These are phyloP conservation scores for Eugenia klotzschiana DNA, from an alignment of 441 rosid genomes.

Conservation along the genomic window DNA sequence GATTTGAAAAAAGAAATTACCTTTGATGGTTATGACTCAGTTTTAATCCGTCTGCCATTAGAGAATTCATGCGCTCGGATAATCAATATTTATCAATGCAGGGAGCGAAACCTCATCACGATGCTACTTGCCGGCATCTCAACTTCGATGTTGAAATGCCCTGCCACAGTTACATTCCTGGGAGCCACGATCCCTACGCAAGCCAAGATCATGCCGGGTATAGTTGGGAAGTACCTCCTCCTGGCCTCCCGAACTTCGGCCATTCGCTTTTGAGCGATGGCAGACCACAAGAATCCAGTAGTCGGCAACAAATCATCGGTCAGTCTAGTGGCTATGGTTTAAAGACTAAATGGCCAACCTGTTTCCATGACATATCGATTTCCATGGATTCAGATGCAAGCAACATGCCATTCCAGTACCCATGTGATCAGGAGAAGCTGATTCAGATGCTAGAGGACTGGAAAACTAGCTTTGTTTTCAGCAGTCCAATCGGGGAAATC, in stretches of 20 bases:
- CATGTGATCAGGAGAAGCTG: not conserved
- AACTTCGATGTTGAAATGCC: not conserved
- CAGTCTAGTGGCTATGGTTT: not conserved
- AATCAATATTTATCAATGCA: not conserved
- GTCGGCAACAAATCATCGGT: not conserved
- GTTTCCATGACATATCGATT: not conserved
- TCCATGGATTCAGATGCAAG: not conserved
- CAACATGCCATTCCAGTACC: not conserved
- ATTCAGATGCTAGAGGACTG: not conserved
- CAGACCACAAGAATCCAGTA: not conserved
- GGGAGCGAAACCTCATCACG: not conserved
- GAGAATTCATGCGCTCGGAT: not conserved
- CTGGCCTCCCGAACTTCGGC: not conserved
- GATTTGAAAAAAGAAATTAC: accelerated
- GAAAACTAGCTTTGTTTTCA: not conserved
- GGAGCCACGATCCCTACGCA: not conserved
- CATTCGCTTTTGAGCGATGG: not conserved
- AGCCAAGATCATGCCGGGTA: not conserved
- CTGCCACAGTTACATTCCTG: not conserved
- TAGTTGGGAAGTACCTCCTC: not conserved
- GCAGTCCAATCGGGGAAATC: not conserved
- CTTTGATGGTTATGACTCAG: not conserved
- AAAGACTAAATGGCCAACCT: not conserved
- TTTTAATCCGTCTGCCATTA: not conserved
- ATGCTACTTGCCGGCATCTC: not conserved